Evolutionary conservation across 208 protist species (phyloP), one percentile per base, ranked within the genome.

Genomic region (Leishmania gerbilli): DNA sequence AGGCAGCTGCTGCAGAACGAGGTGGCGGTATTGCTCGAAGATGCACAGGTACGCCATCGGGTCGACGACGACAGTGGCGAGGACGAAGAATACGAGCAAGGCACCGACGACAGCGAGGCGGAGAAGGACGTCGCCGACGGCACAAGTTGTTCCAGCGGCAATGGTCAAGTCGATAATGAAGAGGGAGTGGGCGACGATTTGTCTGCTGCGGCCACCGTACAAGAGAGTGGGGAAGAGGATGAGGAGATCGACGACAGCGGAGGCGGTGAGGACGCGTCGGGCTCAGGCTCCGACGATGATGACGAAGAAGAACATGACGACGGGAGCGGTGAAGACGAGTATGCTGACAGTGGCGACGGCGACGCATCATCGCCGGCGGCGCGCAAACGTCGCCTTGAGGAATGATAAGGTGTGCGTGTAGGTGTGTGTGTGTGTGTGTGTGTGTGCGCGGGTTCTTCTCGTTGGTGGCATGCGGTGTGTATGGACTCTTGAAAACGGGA

Each of bases 1-100:
- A 76, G 79, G 34, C 84, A 83, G 53, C 82, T 92, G 9, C 82
- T 95, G 60, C 64, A 79, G 49, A 37, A 56, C 5, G 91, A 92
- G 74, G 83, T 88, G 76, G 80, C 74, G 40, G 58, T 27, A 79
- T 80, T 84, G 83, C 78, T 77, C 55, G 78, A 42, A 69, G 77
- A 60, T 34, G 65, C 56, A 55, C 75, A 77, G 79, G 72, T 53
- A 53, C 53, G 17, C 19, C 72, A 62, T 40, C 62, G 53, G 2
- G 64, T 65, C 19, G 80, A 80, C 5, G 77, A 82, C 40, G 78
- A 80, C 2, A 69, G 71, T 42, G 77, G 84, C 0, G 79, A 82
- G 24, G 83, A 87, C 19, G 86, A 82, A 6, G 87, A 85, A 4
- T 60, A 79, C 42, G 79, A 58, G n/a, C 64, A 79, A 27, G 64